A percentile compares a stretch with the other conserved stretches of the same genome.
These are phyloP conservation scores for Trichoderma lentiforme DNA, from an alignment of 2,329 filamentous ascomycete species.

Conservation along the genomic window DNA sequence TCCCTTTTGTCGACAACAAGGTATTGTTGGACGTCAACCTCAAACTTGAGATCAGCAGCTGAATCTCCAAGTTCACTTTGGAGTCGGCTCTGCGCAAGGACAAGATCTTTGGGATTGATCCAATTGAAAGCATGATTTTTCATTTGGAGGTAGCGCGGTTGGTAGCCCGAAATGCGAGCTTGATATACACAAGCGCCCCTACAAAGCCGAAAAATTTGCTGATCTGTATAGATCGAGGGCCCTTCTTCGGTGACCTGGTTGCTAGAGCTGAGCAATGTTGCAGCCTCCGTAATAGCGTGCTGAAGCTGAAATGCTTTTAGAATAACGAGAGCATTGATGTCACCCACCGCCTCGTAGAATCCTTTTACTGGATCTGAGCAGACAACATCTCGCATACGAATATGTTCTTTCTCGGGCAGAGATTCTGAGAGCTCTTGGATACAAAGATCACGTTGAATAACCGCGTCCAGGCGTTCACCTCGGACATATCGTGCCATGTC, in stretches of 20 bases:
- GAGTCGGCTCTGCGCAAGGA: constrained; percentile 21
- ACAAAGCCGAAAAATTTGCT: constrained; percentile 27
- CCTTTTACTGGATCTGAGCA: constrained; percentile 13
- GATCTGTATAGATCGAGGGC: background rate
- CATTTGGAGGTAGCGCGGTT: background rate
- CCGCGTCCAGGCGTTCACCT: constrained; percentile 23
- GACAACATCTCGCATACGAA: constrained; percentile 16
- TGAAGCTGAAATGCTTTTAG: constrained; percentile 28
- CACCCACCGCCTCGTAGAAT: constrained; percentile 28
- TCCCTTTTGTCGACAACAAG: background rate
- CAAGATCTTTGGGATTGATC: constrained; percentile 24
- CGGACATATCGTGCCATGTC: constrained; percentile 27
- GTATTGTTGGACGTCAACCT: background rate
- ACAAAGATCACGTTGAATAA: constrained; percentile 21
- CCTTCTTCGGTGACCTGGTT: background rate
- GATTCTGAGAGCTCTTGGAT: constrained; percentile 15
- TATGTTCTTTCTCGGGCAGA: background rate
- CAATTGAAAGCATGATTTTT: constrained; percentile 22
- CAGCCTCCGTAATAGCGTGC: constrained; percentile 20
- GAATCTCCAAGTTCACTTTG: background rate
- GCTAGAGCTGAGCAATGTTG: constrained; percentile 19
- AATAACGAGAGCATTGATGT: constrained; percentile 30
- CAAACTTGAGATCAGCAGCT: background rate
- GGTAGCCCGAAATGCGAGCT: background rate
- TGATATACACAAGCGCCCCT: constrained; percentile 18